Evolutionary conservation across 176 grass and related monocot genomes (phyloP).

Genomic region (Dendrocalamus sinicus): DNA sequence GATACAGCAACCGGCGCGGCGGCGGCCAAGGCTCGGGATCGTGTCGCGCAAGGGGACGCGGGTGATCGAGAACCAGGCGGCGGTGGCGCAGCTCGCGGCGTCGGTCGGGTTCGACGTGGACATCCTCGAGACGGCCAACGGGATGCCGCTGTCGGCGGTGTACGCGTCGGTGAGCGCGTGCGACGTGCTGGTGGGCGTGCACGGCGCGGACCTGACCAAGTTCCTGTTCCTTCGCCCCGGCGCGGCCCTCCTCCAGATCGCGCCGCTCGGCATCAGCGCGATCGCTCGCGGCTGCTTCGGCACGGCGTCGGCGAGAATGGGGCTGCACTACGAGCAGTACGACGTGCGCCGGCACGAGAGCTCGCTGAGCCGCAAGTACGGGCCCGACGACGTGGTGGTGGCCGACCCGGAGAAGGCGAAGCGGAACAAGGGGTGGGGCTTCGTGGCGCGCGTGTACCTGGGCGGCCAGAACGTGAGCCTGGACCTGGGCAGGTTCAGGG

Average conservation of each 20-base stretch:
- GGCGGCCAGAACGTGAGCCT: slow-evolving; percentile 68
- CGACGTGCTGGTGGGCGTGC: slow-evolving; percentile 79
- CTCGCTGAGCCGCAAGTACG: slow-evolving; percentile 52
- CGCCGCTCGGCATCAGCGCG: slow-evolving; percentile 48
- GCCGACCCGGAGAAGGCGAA: slow-evolving; percentile 43
- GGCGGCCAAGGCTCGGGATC: slow-evolving; percentile 51
- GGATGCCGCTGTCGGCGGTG: slow-evolving; percentile 34
- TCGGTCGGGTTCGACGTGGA: slow-evolving; percentile 62
- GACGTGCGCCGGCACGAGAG: slow-evolving; percentile 55
- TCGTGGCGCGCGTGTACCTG: slow-evolving; percentile 52
- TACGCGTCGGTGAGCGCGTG: slow-evolving; percentile 53
- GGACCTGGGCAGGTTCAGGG: slow-evolving; percentile 41
- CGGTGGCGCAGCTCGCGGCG: slow-evolving; percentile 15
- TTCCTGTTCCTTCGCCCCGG: slow-evolving; percentile 68
- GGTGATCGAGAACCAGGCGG: slow-evolving; percentile 69
- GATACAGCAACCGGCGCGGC: neutral
- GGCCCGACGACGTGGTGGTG: slow-evolving; percentile 37
- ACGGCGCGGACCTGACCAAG: slow-evolving; percentile 76
- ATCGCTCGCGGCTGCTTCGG: slow-evolving; percentile 55
- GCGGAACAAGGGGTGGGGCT: slow-evolving; percentile 34
- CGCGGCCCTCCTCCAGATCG: slow-evolving; percentile 55
- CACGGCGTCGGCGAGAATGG: slow-evolving; percentile 52
- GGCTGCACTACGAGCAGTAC: slow-evolving; percentile 64
- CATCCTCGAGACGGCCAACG: slow-evolving; percentile 50
- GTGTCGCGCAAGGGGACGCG: slow-evolving; percentile 64